phyloP scores from a whole-genome alignment of 139 green algal genomes.

The Coccomyxa sp. region DNA sequence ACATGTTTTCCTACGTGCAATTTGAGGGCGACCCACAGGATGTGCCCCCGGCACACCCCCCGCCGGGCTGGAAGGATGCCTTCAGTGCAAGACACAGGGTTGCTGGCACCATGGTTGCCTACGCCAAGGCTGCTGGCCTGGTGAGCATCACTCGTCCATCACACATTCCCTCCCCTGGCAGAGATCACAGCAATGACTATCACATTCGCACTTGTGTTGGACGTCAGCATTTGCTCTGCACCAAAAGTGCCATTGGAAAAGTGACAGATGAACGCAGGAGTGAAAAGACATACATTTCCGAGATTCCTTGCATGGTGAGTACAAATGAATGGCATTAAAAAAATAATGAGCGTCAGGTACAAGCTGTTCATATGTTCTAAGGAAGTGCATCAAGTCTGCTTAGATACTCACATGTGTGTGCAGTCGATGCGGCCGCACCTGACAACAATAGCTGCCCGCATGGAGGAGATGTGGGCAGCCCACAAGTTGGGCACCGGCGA shows the following conservation, averaged over 20 bases:
- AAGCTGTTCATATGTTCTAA: too few species aligned
- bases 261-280: too few species aligned
- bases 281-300: too few species aligned
- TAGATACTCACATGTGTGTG: neutral
- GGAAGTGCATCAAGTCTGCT: too few species aligned
- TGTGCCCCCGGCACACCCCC: conserved; percentile 27
- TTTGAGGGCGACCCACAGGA: conserved; percentile 19
- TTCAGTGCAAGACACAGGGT: conserved; percentile 27
- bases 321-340: too few species aligned
- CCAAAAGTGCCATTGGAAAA: neutral
- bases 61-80: conserved; percentile 31
- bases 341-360: too few species aligned
- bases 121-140: conserved; percentile 12
- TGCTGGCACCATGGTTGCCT: conserved; percentile 10
- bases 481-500: conserved; percentile 57
- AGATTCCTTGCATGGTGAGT: too few species aligned
- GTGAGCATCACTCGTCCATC: neutral
- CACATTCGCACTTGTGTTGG: too few species aligned
- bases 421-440: conserved; percentile 58
- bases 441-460: conserved; percentile 40
- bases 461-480: conserved; percentile 49
- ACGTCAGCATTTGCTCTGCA: too few species aligned
- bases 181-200: too few species aligned
- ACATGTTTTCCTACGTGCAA: conserved; percentile 28
- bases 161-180: too few species aligned